These are phyloP conservation scores for Trypanosoma vivax DNA, from an alignment of 208 protist species.

Conservation along the genomic window DNA sequence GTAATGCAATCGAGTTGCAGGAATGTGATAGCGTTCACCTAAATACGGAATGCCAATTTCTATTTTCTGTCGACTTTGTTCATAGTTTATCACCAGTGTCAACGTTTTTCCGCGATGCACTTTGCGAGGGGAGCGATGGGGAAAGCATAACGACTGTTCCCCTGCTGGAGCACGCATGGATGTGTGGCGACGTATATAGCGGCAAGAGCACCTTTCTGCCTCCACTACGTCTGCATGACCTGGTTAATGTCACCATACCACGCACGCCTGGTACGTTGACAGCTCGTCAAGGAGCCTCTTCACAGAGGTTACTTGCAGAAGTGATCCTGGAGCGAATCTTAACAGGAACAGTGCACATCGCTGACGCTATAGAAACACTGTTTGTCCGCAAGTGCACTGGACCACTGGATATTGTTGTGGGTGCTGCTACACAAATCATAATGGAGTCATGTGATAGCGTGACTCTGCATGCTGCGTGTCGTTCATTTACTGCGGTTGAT, in stretches of 20 bases:
- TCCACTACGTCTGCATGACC: constrained; percentile 36
- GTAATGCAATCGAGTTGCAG: background rate
- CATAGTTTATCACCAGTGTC: background rate
- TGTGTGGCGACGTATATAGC: background rate
- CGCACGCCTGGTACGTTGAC: constrained; percentile 22
- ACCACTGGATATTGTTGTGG: constrained; percentile 65
- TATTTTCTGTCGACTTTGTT: constrained; percentile 14
- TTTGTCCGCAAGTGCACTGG: constrained; percentile 52
- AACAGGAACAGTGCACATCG: constrained; percentile 49
- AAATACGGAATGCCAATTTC: background rate
- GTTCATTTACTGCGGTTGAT: constrained; percentile 36
- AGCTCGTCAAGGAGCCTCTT: background rate
- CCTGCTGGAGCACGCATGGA: constrained; percentile 2
- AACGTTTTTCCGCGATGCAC: constrained; percentile 13
- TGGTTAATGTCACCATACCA: constrained; percentile 28
- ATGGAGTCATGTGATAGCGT: constrained; percentile 65
- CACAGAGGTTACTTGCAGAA: constrained; percentile 11
- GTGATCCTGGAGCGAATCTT: constrained; percentile 52
- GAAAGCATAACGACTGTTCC: constrained; percentile 4
- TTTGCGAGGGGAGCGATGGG: background rate
- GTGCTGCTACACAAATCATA: constrained; percentile 36
- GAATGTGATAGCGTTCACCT: constrained; percentile 13
- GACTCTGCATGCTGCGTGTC: constrained; percentile 53
- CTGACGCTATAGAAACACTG: constrained; percentile 45
- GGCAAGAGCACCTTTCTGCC: background rate